Evolutionary conservation across 352 stramenopile genomes (phyloP).

Genomic region (Pythium coloratum): DNA sequence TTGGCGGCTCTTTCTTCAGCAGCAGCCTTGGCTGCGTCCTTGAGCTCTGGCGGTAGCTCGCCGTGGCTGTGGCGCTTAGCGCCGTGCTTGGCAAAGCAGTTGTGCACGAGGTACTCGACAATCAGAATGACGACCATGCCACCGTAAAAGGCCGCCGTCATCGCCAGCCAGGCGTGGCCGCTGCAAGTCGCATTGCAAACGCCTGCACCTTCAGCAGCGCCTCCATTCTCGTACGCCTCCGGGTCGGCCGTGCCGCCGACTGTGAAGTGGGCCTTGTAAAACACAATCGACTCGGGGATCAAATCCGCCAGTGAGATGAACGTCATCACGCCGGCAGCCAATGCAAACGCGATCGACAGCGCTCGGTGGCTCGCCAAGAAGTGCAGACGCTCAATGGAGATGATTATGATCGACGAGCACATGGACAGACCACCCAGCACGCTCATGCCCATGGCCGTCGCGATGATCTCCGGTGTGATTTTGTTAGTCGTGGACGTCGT

Average conservation of each 20-base stretch:
- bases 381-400: constrained; percentile 64
- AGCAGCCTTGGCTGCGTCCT: constrained; percentile 18
- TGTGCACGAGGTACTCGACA: constrained; percentile 71
- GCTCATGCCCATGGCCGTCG: constrained; percentile 76
- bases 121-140: constrained; percentile 65
- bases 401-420: constrained; percentile 61
- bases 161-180: constrained; percentile 61
- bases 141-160: constrained; percentile 50
- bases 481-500: constrained; percentile 26
- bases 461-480: constrained; percentile 53
- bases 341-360: constrained; percentile 60
- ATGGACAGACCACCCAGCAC: constrained; percentile 68
- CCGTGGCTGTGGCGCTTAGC: constrained; percentile 33
- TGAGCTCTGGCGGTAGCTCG: constrained; percentile 24
- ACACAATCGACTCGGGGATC: constrained; percentile 56
- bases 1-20: neutral
- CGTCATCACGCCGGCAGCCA: constrained; percentile 75
- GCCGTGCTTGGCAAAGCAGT: constrained; percentile 32
- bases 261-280: constrained; percentile 57
- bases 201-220: constrained; percentile 31
- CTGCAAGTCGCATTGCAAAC: constrained; percentile 60
- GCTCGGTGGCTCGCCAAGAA: constrained; percentile 60
- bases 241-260: constrained; percentile 48
- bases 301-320: constrained; percentile 75
- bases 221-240: constrained; percentile 67